A percentile compares a stretch with the other conserved stretches of the same genome.
phyloP scores from a whole-genome alignment of 805 yeast genomes.

The Lipomyces orientalis region DNA sequence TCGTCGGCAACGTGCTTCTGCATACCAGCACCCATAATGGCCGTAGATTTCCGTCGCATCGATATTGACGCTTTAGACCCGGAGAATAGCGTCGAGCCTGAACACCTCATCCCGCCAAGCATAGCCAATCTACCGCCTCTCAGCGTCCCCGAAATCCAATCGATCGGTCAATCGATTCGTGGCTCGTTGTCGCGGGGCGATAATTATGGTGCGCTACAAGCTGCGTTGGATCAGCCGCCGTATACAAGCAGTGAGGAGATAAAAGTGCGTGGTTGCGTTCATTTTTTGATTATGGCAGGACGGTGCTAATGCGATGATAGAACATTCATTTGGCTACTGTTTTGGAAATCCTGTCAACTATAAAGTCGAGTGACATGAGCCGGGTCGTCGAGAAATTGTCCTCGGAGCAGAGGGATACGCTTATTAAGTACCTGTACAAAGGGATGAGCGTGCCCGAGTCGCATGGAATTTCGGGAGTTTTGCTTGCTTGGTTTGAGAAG shows the following conservation, averaged over 20 bases:
- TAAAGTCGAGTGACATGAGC: conserved; percentile 70
- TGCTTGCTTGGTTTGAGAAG: conserved; percentile 92
- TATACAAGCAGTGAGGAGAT: conserved; percentile 72
- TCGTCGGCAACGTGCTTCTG: neutral
- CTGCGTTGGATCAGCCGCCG: conserved; percentile 76
- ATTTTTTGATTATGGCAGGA: neutral
- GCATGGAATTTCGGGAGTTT: conserved; percentile 69
- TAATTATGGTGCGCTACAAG: conserved; percentile 65
- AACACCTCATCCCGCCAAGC: conserved; percentile 66
- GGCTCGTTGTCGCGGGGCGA: conserved; percentile 73
- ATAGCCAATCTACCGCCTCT: conserved; percentile 48
- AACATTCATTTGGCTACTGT: conserved; percentile 59
- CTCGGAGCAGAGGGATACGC: conserved; percentile 70
- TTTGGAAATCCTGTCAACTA: conserved; percentile 71
- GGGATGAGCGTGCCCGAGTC: conserved; percentile 73
- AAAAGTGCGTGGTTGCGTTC: conserved; percentile 46
- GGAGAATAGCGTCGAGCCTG: conserved; percentile 65
- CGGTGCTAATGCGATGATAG: conserved; percentile 39
- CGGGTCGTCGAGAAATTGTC: conserved; percentile 63
- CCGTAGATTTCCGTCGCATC: conserved; percentile 65
- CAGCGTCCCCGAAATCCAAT: conserved; percentile 59
- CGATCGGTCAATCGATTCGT: conserved; percentile 51
- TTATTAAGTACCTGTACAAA: conserved; percentile 83
- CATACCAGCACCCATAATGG: conserved; percentile 11
- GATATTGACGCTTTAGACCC: conserved; percentile 92